These are phyloP conservation scores for Tylopilus intermedius DNA, from an alignment of 768 basidiomycete species.

Conservation along the genomic window DNA sequence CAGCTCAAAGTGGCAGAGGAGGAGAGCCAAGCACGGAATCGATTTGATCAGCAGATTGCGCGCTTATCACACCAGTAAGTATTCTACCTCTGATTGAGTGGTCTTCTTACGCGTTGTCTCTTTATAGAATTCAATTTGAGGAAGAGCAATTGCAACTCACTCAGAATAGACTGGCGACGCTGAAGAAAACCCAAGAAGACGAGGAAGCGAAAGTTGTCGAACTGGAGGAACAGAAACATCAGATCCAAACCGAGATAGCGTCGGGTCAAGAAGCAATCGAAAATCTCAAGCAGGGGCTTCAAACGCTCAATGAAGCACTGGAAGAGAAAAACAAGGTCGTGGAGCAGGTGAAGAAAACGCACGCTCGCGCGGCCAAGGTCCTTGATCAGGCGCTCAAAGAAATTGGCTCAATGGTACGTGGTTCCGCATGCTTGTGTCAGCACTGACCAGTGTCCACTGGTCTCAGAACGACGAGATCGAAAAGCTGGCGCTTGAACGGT, in stretches of 20 bases:
- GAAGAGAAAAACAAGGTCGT: slow-evolving; percentile 72
- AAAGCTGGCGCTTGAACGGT: slow-evolving; percentile 78
- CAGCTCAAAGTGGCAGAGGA: slow-evolving; percentile 86
- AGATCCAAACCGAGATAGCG: slow-evolving; percentile 56
- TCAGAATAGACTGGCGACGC: slow-evolving; percentile 54
- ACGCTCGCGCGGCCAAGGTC: slow-evolving; percentile 63
- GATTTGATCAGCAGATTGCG: slow-evolving; percentile 82
- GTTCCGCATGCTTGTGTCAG: slow-evolving; percentile 22
- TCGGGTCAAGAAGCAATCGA: slow-evolving; percentile 51
- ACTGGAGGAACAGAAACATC: slow-evolving; percentile 50
- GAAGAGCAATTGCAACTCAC: slow-evolving; percentile 63
- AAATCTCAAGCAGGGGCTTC: slow-evolving; percentile 57
- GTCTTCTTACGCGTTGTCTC: slow-evolving; percentile 2
- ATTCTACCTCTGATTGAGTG: slow-evolving; percentile 17
- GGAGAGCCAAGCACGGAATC: slow-evolving; percentile 76
- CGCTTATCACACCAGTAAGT: slow-evolving; percentile 77
- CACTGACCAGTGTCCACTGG: background rate
- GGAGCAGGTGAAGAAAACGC: slow-evolving; percentile 69
- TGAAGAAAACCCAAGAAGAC: slow-evolving; percentile 46
- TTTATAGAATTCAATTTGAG: slow-evolving; percentile 71
- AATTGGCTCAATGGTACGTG: slow-evolving; percentile 67
- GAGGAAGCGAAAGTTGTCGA: slow-evolving; percentile 53
- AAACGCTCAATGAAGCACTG: slow-evolving; percentile 53
- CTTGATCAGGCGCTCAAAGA: slow-evolving; percentile 90
- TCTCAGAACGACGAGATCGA: slow-evolving; percentile 84